A percentile compares a stretch with the other conserved stretches of the same genome.
These are phyloP conservation scores for Candida glaebosa DNA, from an alignment of 805 yeast species.

Conservation along the genomic window DNA sequence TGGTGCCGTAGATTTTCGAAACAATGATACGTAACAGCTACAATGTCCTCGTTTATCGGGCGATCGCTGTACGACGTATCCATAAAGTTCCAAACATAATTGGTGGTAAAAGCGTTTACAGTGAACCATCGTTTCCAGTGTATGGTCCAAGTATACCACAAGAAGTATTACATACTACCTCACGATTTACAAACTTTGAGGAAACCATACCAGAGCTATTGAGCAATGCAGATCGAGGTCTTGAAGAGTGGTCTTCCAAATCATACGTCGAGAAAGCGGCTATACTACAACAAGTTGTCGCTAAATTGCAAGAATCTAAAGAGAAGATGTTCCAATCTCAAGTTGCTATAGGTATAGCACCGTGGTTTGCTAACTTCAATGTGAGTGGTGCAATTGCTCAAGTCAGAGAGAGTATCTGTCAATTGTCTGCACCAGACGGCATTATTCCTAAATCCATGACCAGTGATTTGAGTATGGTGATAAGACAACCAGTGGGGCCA, in stretches of 20 bases:
- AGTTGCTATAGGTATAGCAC: conserved; percentile 31
- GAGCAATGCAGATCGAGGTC: conserved; percentile 21
- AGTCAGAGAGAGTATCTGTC: conserved; percentile 24
- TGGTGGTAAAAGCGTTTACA: conserved; percentile 11
- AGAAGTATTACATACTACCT: conserved; percentile 7
- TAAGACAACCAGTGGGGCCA: conserved; percentile 42
- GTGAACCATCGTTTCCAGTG: conserved; percentile 8
- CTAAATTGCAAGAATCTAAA: conserved; percentile 12
- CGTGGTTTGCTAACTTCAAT: conserved; percentile 35
- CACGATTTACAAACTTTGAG: conserved; percentile 4
- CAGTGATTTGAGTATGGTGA: conserved; percentile 23
- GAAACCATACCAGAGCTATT: conserved; percentile 13
- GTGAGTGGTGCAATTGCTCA: conserved; percentile 24
- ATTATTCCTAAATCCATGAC: conserved; percentile 10
- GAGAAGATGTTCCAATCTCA: conserved; percentile 15
- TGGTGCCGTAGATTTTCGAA: background rate
- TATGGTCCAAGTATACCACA: conserved; percentile 6
- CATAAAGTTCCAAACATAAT: conserved; percentile 13
- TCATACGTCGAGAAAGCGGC: conserved; percentile 14
- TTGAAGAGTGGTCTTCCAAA: conserved; percentile 21
- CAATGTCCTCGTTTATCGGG: background rate
- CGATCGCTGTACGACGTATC: background rate
- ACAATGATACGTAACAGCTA: background rate
- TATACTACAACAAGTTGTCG: conserved; percentile 18
- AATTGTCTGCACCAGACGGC: conserved; percentile 19